phyloP scores from a whole-genome alignment of 2,329 filamentous ascomycete species.

The Rugonectria rugulosa region DNA sequence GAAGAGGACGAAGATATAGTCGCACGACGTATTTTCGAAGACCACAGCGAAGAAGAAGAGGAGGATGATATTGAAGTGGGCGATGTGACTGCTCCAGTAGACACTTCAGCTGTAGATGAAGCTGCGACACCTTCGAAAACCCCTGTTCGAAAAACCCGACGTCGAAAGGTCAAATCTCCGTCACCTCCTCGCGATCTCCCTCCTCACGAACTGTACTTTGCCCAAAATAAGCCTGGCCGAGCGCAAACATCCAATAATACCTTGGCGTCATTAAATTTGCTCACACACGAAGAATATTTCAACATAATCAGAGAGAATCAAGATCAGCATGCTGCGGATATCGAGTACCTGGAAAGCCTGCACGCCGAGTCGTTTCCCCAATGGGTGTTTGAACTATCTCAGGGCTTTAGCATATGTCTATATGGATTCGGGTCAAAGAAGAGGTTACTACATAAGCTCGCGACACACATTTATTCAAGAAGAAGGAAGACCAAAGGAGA shows the following conservation, averaged over 20 bases:
- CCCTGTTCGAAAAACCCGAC: slow-evolving; percentile 36
- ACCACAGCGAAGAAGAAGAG: slow-evolving; percentile 61
- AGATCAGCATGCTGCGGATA: slow-evolving; percentile 75
- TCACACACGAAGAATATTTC: slow-evolving; percentile 95
- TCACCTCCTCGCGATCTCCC: slow-evolving; percentile 84
- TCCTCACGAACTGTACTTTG: slow-evolving; percentile 91
- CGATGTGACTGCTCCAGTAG: slow-evolving; percentile 28
- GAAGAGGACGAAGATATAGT: slow-evolving; percentile 77
- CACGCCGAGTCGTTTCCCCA: slow-evolving; percentile 87
- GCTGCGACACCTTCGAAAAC: slow-evolving; percentile 55
- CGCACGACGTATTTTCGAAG: slow-evolving; percentile 72
- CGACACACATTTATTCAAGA: slow-evolving; percentile 66
- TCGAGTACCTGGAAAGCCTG: slow-evolving; percentile 74
- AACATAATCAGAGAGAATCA: slow-evolving; percentile 65
- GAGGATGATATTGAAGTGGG: slow-evolving; percentile 42
- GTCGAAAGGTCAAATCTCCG: slow-evolving; percentile 63
- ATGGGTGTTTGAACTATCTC: slow-evolving; percentile 88
- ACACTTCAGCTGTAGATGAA: slow-evolving; percentile 40
- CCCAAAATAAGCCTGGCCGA: slow-evolving; percentile 83
- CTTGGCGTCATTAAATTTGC: slow-evolving; percentile 74
- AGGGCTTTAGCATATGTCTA: slow-evolving; percentile 88
- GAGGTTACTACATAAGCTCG: slow-evolving; percentile 76
- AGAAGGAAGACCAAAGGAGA: slow-evolving; percentile 42
- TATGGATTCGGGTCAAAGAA: slow-evolving; percentile 95
- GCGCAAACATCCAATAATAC: slow-evolving; percentile 89